Evolutionary conservation across 768 basidiomycete genomes (phyloP).

Genomic region (Neoboletus magnificus): DNA sequence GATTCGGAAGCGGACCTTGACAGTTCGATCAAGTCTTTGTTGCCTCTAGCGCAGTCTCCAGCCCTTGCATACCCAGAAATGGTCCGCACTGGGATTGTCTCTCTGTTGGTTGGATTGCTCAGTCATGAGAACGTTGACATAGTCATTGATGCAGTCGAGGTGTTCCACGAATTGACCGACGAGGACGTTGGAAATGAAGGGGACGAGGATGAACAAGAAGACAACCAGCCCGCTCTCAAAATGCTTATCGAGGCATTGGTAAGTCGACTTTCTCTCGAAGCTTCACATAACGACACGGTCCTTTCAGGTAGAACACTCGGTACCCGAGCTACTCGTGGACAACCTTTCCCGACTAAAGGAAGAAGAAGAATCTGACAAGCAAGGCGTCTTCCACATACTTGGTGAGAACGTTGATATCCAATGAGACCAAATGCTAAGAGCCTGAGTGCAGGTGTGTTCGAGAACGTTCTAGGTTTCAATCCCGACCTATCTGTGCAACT

Average conservation of each 20-base stretch:
- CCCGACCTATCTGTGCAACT: slow-evolving; percentile 70
- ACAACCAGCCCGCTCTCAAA: slow-evolving; percentile 64
- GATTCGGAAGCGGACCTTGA: slow-evolving; percentile 98
- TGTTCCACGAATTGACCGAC: slow-evolving; percentile 92
- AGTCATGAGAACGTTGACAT: slow-evolving; percentile 97
- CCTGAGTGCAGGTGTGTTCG: slow-evolving; percentile 70
- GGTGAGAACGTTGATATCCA: slow-evolving; percentile 40
- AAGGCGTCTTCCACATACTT: slow-evolving; percentile 92
- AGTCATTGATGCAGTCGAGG: slow-evolving; percentile 90
- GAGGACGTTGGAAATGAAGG: slow-evolving; percentile 87
- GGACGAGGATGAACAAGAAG: slow-evolving; percentile 61
- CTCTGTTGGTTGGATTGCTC: slow-evolving; percentile 76
- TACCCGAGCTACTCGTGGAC: slow-evolving; percentile 85
- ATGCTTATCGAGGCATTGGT: slow-evolving; percentile 76
- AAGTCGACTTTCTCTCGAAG: slow-evolving; percentile 28
- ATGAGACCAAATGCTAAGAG: background rate
- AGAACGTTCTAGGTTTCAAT: slow-evolving; percentile 86
- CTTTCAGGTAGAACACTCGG: slow-evolving; percentile 71
- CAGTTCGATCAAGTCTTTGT: slow-evolving; percentile 74
- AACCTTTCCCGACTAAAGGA: slow-evolving; percentile 90
- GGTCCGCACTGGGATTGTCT: slow-evolving; percentile 67
- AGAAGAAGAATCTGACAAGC: slow-evolving; percentile 82
- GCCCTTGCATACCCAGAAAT: slow-evolving; percentile 86
- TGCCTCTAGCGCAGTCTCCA: slow-evolving; percentile 87
- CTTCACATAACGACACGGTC: slow-evolving; percentile 2